Evolutionary conservation across 2,329 filamentous ascomycete genomes (phyloP), one percentile per base, ranked within the genome.

Genomic region (Neonectria coccinea): DNA sequence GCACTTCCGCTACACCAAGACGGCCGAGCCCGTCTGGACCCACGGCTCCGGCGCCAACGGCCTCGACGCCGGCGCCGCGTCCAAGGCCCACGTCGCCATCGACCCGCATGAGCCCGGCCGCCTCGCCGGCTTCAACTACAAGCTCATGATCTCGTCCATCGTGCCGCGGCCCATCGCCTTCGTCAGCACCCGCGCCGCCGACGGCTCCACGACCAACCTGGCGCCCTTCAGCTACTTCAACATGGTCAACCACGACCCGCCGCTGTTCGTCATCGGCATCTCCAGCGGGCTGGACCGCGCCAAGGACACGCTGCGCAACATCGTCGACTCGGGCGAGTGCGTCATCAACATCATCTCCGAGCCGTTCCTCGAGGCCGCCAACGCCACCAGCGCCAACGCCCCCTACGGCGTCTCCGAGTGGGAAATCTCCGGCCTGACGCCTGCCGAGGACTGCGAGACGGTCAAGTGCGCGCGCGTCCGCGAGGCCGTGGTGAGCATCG

Each of bases 211-310:
- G 68, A 83, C 76, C 16, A 98, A 97, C 79, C 85, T 97, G 2
- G 93, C 94, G 0, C 94, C 94, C 0, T 97, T 96, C 79, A 92
- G 88, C 75, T 97, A 96, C 82, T 93, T 94, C 77, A 91, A 93
- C 77, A 79, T 97, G 67, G 85, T 97, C 70, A 89, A 89, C 78
- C 92, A 96, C 77, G 94, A 97, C 76, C 95, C 94, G 5, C 94
- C 94, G 0, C 83, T 97, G 47, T 97, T 97, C 78, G 86, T 88
- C 9, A 81, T 89, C 29, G 86, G 87, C 47, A 83, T 88, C 74
- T 73, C 83, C 5, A 76, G 79, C 16, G 65, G 79, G 4, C 70
- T 84, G 7, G 78, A 77, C 5, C 79, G 81, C 4, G 88, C 91
- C 20, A 97, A 97, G 79, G 94, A 97, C 78, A 90, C 91, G 41